Evolutionary conservation across 495 filamentous ascomycete species (phyloP).

Genomic region (Neurospora discreta): DNA sequence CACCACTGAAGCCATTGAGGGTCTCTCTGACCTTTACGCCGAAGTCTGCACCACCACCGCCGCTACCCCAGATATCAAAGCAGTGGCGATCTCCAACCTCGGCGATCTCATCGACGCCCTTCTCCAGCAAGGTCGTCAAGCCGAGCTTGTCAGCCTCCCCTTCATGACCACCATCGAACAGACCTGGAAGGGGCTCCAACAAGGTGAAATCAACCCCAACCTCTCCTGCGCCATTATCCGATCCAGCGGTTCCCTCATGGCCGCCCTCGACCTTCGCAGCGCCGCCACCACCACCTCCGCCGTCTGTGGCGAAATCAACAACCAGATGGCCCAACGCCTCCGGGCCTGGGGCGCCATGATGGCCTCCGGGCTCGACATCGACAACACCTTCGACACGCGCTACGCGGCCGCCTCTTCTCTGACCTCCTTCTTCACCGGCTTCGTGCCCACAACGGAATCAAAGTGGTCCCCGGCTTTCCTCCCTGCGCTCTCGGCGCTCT

Average conservation of each 20-base stretch:
- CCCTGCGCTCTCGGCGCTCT: constrained; percentile 38
- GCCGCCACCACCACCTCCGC: not conserved
- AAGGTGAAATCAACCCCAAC: constrained; percentile 28
- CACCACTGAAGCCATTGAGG: not conserved
- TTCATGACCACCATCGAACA: constrained; percentile 13
- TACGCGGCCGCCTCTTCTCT: constrained; percentile 41
- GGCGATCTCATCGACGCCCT: constrained; percentile 20
- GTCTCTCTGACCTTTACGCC: constrained; percentile 16
- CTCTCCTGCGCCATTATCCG: constrained; percentile 34
- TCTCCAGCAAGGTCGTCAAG: constrained; percentile 2
- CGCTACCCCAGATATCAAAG: constrained; percentile 23
- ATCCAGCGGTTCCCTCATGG: constrained; percentile 33
- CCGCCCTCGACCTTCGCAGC: constrained; percentile 9
- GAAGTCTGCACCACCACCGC: constrained; percentile 11
- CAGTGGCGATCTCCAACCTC: constrained; percentile 26
- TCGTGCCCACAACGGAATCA: not conserved
- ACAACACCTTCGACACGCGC: constrained; percentile 52
- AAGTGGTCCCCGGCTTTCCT: constrained; percentile 19
- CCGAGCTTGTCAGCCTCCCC: not conserved
- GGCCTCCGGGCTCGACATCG: constrained; percentile 26
- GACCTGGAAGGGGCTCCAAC: constrained; percentile 22
- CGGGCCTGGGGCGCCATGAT: constrained; percentile 35
- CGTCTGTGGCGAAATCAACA: not conserved
- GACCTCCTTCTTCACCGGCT: constrained; percentile 19
- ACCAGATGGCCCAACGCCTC: constrained; percentile 15